Conservation (phyloP, 495 filamentous ascomycete genomes). For the Choiromyces venosus region DNA sequence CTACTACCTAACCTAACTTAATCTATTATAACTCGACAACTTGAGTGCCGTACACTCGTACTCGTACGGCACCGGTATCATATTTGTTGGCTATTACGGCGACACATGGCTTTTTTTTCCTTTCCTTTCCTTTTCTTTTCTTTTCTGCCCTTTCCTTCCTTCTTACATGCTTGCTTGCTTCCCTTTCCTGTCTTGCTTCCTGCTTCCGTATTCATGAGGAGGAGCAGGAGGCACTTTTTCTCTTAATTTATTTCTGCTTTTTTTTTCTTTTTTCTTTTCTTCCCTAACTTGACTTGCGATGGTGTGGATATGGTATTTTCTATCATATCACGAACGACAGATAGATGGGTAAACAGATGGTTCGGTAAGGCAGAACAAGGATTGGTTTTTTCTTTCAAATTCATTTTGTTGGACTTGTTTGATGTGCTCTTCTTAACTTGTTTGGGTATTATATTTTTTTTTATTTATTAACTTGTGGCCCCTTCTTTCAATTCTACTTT, state of each 20-base stretch:
- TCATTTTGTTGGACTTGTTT: no score
- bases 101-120: slow-evolving; percentile 1
- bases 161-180: slow-evolving; percentile 29
- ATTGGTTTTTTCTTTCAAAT: no score
- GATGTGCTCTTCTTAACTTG: no score
- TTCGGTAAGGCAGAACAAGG: no score
- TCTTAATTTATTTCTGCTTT: slow-evolving; percentile 16
- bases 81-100: background rate
- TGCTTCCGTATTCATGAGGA: slow-evolving; percentile 13
- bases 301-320: background rate
- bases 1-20: no score
- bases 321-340: slow-evolving; percentile 1
- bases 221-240: slow-evolving; percentile 16
- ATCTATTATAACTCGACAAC: no score
- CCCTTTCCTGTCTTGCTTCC: slow-evolving; percentile 16
- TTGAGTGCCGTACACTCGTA: no score
- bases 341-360: no score
- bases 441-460: no score
- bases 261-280: slow-evolving; percentile 15
- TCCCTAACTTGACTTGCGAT: background rate
- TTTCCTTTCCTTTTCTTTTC: slow-evolving; percentile 7
- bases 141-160: slow-evolving; percentile 15
- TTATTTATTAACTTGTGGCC: no score
- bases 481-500: no score
- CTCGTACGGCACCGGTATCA: no score